Evolutionary conservation across 352 stramenopile species (phyloP), one percentile per base, ranked within the genome.

Genomic region (Phytopythium aichiense): DNA sequence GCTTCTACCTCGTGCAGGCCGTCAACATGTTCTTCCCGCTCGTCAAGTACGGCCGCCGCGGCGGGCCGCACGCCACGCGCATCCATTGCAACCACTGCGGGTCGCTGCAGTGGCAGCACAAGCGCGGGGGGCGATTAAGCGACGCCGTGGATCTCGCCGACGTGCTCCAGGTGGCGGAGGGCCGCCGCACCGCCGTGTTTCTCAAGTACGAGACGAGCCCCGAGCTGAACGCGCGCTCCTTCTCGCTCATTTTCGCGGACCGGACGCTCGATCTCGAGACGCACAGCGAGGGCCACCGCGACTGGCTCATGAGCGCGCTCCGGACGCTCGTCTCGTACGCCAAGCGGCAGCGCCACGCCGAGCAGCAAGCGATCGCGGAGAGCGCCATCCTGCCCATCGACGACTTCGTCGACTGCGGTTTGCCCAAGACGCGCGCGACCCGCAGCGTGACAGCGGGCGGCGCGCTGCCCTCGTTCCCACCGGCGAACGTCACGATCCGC

Each of bases 11-110:
- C 56, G 86, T 93, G n/a, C 82, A 95, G 53, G 84, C 86, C 11
- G 74, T 95, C 54, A 95, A 95, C 58, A 93, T 91, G 81, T 93
- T 95, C 58, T 87, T 84, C 60, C 82, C 84, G 22, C 55, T 95
- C 46, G 65, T 81, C 37, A 95, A 95, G 64, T 95, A 91, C 64
- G 86, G 86, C 5, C 82, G 86, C 22, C 81, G 81, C 45, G 86
- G 86, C 12, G 81, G 76, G 20, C 79, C 80, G 1, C 86, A 95
- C 53, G 52, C 73, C 16, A 95, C 86, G 23, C 70, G 82, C 20
- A 73, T 95, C 22, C 81, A 93, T 54, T 95, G 86, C 66, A 92
- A 93, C 52, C 80, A 70, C 20, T 95, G 81, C 37, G 86, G 86
- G 46, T 89, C 84, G 9, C 60, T 95, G 8, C 86, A 95, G 65